A percentile compares a stretch with the other conserved stretches of the same genome.
phyloP scores from a whole-genome alignment of 2,329 filamentous ascomycete species.

The Exutisphaerella laricina region DNA sequence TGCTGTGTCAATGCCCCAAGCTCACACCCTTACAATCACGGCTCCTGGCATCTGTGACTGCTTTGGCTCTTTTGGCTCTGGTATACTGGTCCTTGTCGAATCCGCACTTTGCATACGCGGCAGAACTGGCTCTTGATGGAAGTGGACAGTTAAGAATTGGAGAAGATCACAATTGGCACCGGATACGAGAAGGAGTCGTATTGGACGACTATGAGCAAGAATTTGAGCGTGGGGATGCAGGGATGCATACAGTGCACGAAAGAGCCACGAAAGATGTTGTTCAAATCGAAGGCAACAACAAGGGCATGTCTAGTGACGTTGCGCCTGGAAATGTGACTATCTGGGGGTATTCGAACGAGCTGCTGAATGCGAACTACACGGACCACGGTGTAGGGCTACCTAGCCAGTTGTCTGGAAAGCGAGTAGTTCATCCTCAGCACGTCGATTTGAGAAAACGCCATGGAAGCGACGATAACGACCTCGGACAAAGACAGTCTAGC shows the following conservation, averaged over 20 bases:
- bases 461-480: conserved; percentile 14
- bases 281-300: conserved; percentile 54
- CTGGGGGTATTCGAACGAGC: conserved; percentile 58
- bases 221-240: too few relatives aligned
- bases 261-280: conserved; percentile 27
- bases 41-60: conserved; percentile 60
- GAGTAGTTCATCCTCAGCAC: conserved; percentile 14
- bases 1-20: conserved; percentile 42
- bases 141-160: conserved; percentile 34
- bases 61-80: conserved; percentile 54
- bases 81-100: conserved; percentile 58
- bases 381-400: conserved; percentile 28
- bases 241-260: too few relatives aligned
- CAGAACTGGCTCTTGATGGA: conserved; percentile 43
- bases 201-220: conserved; percentile 23
- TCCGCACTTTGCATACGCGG: conserved; percentile 57
- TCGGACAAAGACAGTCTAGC: conserved; percentile 23
- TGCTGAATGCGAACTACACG: conserved; percentile 45
- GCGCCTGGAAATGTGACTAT: conserved; percentile 58
- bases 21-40: conserved; percentile 66
- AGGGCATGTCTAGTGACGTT: conserved; percentile 45
- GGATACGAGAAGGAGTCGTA: conserved; percentile 36
- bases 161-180: conserved; percentile 45
- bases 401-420: conserved; percentile 16
- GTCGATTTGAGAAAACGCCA: conserved; percentile 25